These are phyloP conservation scores for Arxiozyma bovina DNA, from an alignment of 1,139 yeast genomes.

Conservation along the genomic window DNA sequence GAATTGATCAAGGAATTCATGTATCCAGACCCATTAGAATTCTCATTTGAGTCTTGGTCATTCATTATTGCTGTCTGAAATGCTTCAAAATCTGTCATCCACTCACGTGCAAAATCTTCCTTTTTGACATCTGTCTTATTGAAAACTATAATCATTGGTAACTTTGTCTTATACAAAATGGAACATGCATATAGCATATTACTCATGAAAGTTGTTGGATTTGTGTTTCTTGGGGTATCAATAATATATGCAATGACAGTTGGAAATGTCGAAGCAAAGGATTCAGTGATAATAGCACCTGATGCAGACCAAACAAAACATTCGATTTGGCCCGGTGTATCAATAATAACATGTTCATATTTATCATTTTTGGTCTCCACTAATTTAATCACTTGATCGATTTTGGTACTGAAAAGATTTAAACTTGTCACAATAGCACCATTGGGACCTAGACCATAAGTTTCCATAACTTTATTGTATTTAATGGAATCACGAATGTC, in stretches of 20 bases:
- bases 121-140: conserved; percentile 87
- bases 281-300: conserved; percentile 92
- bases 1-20: conserved; percentile 92
- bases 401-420: conserved; percentile 86
- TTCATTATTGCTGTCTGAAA: conserved; percentile 71
- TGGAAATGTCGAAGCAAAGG: conserved; percentile 92
- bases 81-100: conserved; percentile 96
- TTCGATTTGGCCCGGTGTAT: conserved; percentile 98
- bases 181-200: conserved; percentile 98
- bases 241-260: conserved; percentile 92
- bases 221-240: conserved; percentile 89
- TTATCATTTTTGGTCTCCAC: conserved; percentile 71
- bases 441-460: conserved; percentile 88
- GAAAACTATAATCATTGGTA: conserved; percentile 95
- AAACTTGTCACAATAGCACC: conserved; percentile 96
- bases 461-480: conserved; percentile 92
- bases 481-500: conserved; percentile 95
- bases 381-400: conserved; percentile 84
- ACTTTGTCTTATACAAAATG: conserved; percentile 85
- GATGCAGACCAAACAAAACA: conserved; percentile 97
- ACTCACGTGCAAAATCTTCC: conserved; percentile 81
- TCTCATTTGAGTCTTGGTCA: conserved; percentile 49
- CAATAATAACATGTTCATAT: conserved; percentile 69
- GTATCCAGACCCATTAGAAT: conserved; percentile 68
- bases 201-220: conserved; percentile 95